These are phyloP conservation scores for Tricholoma hemisulphureum DNA, from an alignment of 768 basidiomycete genomes.

Conservation along the genomic window DNA sequence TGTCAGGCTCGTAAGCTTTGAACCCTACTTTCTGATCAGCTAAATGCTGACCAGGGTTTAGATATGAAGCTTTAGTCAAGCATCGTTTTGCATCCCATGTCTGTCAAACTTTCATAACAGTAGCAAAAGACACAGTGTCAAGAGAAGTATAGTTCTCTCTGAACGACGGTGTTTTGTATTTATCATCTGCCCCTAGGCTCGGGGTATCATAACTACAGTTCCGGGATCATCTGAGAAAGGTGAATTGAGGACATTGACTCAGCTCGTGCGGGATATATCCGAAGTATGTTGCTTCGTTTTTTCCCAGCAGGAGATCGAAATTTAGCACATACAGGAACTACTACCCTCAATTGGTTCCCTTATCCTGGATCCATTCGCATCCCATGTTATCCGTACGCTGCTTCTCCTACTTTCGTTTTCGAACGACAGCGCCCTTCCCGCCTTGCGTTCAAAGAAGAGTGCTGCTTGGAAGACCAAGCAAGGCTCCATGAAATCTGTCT, in stretches of 20 bases:
- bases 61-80: conserved; percentile 61
- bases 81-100: conserved; percentile 97
- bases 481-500: conserved; percentile 78
- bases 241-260: conserved; percentile 65
- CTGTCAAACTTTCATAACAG: conserved; percentile 81
- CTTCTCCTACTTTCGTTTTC: conserved; percentile 66
- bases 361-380: conserved; percentile 84
- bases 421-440: conserved; percentile 35
- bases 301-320: not conserved
- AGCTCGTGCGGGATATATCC: conserved; percentile 61
- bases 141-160: conserved; percentile 53
- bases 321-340: conserved; percentile 55
- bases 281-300: conserved; percentile 44
- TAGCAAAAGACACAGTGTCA: conserved; percentile 59
- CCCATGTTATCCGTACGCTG: conserved; percentile 83
- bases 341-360: conserved; percentile 59
- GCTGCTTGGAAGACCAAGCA: conserved; percentile 79
- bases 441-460: conserved; percentile 82
- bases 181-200: conserved; percentile 36
- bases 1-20: conserved; percentile 80
- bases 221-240: conserved; percentile 53
- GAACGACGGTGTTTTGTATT: not conserved
- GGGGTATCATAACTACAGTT: conserved; percentile 50
- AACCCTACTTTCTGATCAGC: not conserved
- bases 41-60: conserved; percentile 21